Evolutionary conservation across 495 filamentous ascomycete species (phyloP).

Genomic region (Aspergillus diversus): DNA sequence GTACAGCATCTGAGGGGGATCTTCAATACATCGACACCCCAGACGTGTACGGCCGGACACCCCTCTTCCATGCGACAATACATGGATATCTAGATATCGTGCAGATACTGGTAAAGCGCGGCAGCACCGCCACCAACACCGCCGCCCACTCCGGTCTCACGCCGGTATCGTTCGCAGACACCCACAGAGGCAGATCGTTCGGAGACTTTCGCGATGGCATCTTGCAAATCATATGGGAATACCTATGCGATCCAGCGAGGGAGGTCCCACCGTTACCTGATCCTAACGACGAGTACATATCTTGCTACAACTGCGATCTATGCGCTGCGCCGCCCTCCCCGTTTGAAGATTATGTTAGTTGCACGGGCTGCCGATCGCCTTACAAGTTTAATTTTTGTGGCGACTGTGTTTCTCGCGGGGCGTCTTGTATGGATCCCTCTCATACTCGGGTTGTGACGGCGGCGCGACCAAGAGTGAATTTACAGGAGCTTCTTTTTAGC

Average conservation of each 20-base stretch:
- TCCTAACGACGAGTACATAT: not conserved
- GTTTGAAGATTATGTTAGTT: not conserved
- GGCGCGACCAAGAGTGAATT: no score
- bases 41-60: constrained; percentile 4
- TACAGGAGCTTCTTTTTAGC: no score
- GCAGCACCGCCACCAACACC: not conserved
- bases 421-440: not conserved
- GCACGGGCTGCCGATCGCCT: not conserved
- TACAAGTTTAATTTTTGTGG: not conserved
- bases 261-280: not conserved
- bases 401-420: not conserved
- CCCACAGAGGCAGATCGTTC: not conserved
- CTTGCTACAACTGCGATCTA: not conserved
- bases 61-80: constrained; percentile 4
- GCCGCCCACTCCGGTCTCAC: not conserved
- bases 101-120: not conserved
- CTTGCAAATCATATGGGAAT: not conserved
- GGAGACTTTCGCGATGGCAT: not conserved
- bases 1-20: not conserved
- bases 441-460: not conserved
- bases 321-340: not conserved
- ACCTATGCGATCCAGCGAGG: not conserved
- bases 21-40: not conserved
- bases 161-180: not conserved
- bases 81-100: constrained; percentile 3